Conservation (phyloP, 2,329 filamentous ascomycete genomes). For the Diaporthe caulivora region DNA sequence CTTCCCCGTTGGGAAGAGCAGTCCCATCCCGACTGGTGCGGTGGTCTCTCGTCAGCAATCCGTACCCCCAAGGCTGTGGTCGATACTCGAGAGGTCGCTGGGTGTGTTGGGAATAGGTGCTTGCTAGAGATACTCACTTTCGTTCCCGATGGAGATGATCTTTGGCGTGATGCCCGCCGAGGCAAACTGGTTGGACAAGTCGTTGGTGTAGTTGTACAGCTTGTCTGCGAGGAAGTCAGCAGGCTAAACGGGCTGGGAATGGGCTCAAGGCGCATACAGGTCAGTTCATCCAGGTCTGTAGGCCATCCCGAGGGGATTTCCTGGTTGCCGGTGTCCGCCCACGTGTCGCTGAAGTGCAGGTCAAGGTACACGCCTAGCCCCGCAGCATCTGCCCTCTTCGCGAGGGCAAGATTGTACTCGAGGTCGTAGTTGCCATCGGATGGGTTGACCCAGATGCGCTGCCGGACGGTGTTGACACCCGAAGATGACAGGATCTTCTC, state of each 20-base stretch:
- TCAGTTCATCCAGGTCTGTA: slow-evolving; percentile 66
- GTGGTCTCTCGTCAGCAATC: neutral
- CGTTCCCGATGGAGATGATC: slow-evolving; percentile 80
- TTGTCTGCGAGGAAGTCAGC: slow-evolving; percentile 7
- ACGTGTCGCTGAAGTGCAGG: slow-evolving; percentile 77
- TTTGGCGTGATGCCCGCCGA: slow-evolving; percentile 65
- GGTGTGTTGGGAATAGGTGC: neutral
- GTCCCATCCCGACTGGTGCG: slow-evolving; percentile 64
- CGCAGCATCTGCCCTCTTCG: slow-evolving; percentile 71
- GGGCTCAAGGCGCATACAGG: slow-evolving; percentile 55
- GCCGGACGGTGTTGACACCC: slow-evolving; percentile 78
- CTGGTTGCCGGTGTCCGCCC: slow-evolving; percentile 77
- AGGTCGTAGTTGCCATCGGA: slow-evolving; percentile 75
- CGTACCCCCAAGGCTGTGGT: neutral
- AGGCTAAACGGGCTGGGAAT: neutral
- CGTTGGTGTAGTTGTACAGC: slow-evolving; percentile 77
- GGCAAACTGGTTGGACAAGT: slow-evolving; percentile 72
- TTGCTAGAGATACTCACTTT: slow-evolving; percentile 54
- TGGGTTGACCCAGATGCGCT: slow-evolving; percentile 79
- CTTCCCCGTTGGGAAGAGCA: slow-evolving; percentile 74
- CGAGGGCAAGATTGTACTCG: slow-evolving; percentile 78
- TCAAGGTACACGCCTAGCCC: slow-evolving; percentile 73
- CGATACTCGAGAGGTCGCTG: neutral
- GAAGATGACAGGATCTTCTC: slow-evolving; percentile 72
- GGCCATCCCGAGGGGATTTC: slow-evolving; percentile 74